Conservation (phyloP, 306 rosid species). For the Casuarina cunninghamiana region DNA sequence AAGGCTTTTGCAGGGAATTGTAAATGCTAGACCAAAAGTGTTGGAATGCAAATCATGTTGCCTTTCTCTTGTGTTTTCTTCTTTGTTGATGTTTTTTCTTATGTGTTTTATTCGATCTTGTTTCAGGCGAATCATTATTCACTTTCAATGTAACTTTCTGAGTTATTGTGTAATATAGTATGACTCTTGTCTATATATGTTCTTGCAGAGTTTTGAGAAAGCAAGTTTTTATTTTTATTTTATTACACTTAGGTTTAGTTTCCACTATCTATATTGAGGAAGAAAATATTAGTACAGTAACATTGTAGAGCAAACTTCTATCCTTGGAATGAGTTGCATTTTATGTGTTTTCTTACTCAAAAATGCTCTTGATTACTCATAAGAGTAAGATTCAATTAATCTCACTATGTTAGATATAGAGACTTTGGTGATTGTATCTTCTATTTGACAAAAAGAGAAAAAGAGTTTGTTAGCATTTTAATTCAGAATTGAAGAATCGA, state of each 20-base stretch:
- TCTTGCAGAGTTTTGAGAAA: background rate
- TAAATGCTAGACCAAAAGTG: too few species aligned
- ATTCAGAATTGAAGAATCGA: background rate
- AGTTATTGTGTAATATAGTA: background rate
- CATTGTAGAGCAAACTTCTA: too few species aligned
- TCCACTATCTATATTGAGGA: too few species aligned
- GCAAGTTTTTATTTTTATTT: too few species aligned
- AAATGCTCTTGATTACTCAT: background rate
- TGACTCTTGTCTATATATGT: background rate
- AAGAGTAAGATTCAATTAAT: background rate
- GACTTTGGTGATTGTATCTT: background rate
- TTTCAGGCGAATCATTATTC: background rate
- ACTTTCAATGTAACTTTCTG: background rate
- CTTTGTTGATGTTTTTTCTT: too few species aligned
- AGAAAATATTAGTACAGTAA: too few species aligned
- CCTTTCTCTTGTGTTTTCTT: background rate
- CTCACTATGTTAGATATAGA: background rate
- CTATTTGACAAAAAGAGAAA: background rate
- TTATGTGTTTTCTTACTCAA: too few species aligned
- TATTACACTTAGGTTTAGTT: too few species aligned
- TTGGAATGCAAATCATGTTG: background rate
- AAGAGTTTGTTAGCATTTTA: background rate
- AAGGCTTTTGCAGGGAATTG: too few species aligned
- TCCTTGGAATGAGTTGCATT: too few species aligned
- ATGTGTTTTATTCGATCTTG: background rate